Conservation (phyloP, 228 moss, liverwort and hornwort genomes). For the Sphagnum fallax region DNA sequence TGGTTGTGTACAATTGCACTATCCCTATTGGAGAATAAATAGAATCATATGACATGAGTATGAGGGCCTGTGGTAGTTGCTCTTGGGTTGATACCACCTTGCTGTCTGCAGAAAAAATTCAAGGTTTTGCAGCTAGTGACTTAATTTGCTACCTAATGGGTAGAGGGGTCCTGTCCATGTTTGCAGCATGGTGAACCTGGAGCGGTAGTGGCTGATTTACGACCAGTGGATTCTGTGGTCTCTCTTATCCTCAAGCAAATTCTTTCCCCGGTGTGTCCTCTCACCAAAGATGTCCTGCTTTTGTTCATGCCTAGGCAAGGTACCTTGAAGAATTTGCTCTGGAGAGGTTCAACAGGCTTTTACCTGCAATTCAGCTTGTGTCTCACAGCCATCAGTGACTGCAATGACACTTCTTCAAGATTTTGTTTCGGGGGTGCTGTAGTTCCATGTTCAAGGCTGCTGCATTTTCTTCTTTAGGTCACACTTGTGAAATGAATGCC, state of each 20-base stretch:
- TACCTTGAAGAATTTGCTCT: background rate
- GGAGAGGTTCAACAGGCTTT: no score
- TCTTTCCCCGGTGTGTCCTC: conserved; percentile 53
- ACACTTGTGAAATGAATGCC: no score
- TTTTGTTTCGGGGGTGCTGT: no score
- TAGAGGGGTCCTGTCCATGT: conserved; percentile 27
- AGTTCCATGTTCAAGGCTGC: no score
- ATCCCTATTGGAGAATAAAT: no score
- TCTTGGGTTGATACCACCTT: conserved; percentile 23
- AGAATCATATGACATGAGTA: conserved; percentile 11
- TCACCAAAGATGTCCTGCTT: conserved; percentile 1
- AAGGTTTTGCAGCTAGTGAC: conserved; percentile 12
- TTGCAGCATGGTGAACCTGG: conserved; percentile 99
- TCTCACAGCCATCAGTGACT: no score
- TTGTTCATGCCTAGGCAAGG: conserved; percentile 1
- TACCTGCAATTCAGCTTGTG: no score
- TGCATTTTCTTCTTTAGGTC: no score
- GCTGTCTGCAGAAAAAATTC: conserved; percentile 15
- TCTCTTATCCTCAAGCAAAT: conserved; percentile 83
- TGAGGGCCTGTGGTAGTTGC: conserved; percentile 12
- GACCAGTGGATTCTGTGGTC: conserved; percentile 76
- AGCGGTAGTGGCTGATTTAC: conserved; percentile 77
- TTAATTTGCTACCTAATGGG: conserved; percentile 28
- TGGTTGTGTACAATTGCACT: no score
- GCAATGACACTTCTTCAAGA: no score